Evolutionary conservation across 106 monocot genomes (phyloP), one percentile per base, ranked within the genome.

Genomic region (Acorus gramineus): DNA sequence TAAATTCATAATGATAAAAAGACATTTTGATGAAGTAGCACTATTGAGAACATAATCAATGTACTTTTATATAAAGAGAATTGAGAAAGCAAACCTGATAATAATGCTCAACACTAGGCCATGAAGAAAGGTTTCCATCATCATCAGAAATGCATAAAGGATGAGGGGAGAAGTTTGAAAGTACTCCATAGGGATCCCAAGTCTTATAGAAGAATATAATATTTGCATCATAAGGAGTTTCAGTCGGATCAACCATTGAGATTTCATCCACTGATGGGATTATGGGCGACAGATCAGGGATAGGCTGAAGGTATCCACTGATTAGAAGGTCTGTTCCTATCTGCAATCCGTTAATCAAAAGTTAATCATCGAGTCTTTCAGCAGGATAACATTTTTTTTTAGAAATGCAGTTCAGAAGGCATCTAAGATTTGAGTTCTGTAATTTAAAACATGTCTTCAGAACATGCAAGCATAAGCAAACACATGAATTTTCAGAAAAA

Each of bases 171-270:
- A 89, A 98, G 66, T 91, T 98, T 62, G 98, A 98, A 67, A 98
- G 82, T 53, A 83, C 82, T 68, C 98, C 91, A 78, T 77, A 98
- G 14, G 75, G 74, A 71, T 98, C 91, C 88, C 98, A 98, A 42
- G 98, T 98, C 82, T 98, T 91, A 63, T 98, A 98, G 69, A 98
- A 98, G 63, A 77, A 98, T 67, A 98, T 86, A 49, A 98, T 86
- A 42, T 79, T 79, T 73, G 91, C 65, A 53, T 98, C 98, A 63
- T 79, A 92, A 62, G 79, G 85, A 53, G 81, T 77, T 64, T 91
- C 68, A 52, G 75, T 75, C n/a, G 85, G 91, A 81, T 98, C 98
- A 77, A 83, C 47, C 63, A 69, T 59, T 55, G 81, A 71, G 66
- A 72, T 92, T 81, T 81, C 83, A 64, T 98, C 72, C 42, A 74